A percentile compares a stretch with the other conserved stretches of the same genome.
These are phyloP conservation scores for Mastigamoeba balamuthi DNA, from an alignment of 78 protist species.

Conservation along the genomic window DNA sequence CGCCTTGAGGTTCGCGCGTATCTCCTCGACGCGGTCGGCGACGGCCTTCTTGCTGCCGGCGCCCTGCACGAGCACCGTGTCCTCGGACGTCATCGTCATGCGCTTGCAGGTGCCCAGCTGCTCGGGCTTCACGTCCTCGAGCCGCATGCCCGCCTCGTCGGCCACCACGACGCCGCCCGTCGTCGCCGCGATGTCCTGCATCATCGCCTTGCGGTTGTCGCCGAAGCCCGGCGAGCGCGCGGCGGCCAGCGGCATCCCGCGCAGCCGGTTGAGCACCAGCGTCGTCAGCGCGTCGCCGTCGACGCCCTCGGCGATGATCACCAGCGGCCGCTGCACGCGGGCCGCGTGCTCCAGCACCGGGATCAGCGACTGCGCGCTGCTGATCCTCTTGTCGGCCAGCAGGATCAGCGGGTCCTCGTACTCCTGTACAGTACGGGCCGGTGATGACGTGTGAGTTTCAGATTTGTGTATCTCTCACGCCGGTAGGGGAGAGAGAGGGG, in stretches of 20 bases:
- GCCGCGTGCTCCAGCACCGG: constrained; percentile 73
- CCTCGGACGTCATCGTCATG: constrained; percentile 72
- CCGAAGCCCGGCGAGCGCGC: constrained; percentile 99
- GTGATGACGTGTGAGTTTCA: background rate
- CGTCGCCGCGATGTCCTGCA: constrained; percentile 94
- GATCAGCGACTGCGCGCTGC: constrained; percentile 59
- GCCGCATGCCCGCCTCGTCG: constrained; percentile 45
- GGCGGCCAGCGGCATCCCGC: constrained; percentile 79
- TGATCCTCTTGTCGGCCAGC: constrained; percentile 58
- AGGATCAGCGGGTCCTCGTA: constrained; percentile 78
- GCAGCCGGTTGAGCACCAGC: constrained; percentile 83
- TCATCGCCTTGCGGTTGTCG: constrained; percentile 81
- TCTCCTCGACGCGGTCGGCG: constrained; percentile 74
- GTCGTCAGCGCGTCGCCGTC: constrained; percentile 90
- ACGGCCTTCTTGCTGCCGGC: constrained; percentile 72
- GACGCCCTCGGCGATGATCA: constrained; percentile 92
- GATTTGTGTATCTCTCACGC: background rate
- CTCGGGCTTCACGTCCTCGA: constrained; percentile 36
- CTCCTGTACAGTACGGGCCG: constrained; percentile 21
- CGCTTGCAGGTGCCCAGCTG: constrained; percentile 81
- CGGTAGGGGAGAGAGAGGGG: background rate
- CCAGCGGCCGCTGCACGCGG: constrained; percentile 50
- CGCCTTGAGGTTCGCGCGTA: constrained; percentile 58
- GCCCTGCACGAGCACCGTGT: constrained; percentile 91
- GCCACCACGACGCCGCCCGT: constrained; percentile 83